A percentile compares a stretch with the other conserved stretches of the same genome.
Conservation (phyloP, 768 basidiomycete genomes). For the Auriculariales sp. region DNA sequence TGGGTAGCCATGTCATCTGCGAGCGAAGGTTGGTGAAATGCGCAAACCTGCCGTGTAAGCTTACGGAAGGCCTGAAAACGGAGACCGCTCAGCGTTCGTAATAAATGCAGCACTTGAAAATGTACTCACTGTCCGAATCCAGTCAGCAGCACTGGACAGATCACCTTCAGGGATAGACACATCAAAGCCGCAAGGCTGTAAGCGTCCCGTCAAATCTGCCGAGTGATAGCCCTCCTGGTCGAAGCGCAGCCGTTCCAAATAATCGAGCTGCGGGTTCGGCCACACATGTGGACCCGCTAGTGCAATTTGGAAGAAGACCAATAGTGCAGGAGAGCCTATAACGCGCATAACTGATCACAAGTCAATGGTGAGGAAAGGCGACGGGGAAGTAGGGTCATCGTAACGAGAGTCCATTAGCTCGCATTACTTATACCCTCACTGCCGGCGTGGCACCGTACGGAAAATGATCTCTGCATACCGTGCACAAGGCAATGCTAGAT, state of each 20-base stretch:
- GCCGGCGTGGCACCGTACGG: no score
- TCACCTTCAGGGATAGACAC: not conserved
- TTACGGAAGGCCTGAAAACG: not conserved
- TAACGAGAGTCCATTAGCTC: no score
- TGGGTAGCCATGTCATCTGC: constrained; percentile 37
- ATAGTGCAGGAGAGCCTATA: no score
- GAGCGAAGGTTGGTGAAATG: no score
- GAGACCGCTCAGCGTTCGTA: not conserved
- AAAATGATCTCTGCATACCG: no score
- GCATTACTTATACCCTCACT: no score
- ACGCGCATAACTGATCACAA: no score
- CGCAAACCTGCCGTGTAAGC: no score
- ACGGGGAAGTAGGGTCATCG: no score
- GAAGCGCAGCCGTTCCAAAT: not conserved
- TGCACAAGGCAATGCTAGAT: no score
- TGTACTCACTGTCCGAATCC: not conserved
- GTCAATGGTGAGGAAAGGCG: no score
- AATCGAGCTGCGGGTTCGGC: not conserved
- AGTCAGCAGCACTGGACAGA: not conserved
- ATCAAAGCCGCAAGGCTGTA: not conserved
- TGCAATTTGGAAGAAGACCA: not conserved
- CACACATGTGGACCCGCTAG: not conserved
- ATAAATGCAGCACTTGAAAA: not conserved
- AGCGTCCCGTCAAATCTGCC: not conserved
- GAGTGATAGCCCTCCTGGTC: not conserved